Conservation (phyloP, 2,329 filamentous ascomycete species). For the Clonostachys rosea region DNA sequence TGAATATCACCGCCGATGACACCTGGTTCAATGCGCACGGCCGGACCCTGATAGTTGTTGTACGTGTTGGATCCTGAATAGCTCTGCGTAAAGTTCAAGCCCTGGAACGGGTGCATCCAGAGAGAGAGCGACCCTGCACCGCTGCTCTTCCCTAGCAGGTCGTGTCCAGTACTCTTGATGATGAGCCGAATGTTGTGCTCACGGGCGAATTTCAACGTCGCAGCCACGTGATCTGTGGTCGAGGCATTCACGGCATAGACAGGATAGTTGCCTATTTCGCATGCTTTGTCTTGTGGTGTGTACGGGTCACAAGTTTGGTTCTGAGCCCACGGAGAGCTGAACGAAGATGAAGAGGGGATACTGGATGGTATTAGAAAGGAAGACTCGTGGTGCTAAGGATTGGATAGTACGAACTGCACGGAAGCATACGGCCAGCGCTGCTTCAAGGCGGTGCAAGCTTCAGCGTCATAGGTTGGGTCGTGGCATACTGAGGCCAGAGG, state of each 20-base stretch:
- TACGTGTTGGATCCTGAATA: constrained; percentile 15
- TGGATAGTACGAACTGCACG: too few relatives aligned
- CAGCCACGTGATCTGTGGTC: constrained; percentile 18
- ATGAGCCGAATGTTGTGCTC: constrained; percentile 28
- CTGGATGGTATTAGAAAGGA: too few relatives aligned
- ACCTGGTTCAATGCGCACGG: constrained; percentile 51
- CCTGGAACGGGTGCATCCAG: constrained; percentile 52
- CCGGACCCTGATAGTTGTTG: constrained; percentile 32
- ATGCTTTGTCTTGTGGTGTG: constrained; percentile 26
- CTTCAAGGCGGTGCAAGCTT: constrained; percentile 33
- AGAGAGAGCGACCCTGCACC: constrained; percentile 54
- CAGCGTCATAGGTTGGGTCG: constrained; percentile 37
- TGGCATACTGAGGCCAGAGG: constrained; percentile 48
- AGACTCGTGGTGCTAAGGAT: too few relatives aligned
- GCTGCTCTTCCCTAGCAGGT: constrained; percentile 53
- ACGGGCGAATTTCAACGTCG: constrained; percentile 27
- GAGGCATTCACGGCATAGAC: constrained; percentile 29
- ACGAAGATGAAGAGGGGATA: constrained; percentile 25
- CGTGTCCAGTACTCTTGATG: constrained; percentile 43
- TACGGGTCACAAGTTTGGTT: constrained; percentile 32
- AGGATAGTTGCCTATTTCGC: constrained; percentile 36
- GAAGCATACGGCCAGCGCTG: constrained; percentile 27
- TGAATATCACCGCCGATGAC: constrained; percentile 29
- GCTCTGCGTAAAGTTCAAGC: constrained; percentile 18
- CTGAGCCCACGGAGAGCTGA: constrained; percentile 30